A percentile compares a stretch with the other conserved stretches of the same genome.
Evolutionary conservation across 208 protist species (phyloP).

Genomic region (Angomonas deanei): DNA sequence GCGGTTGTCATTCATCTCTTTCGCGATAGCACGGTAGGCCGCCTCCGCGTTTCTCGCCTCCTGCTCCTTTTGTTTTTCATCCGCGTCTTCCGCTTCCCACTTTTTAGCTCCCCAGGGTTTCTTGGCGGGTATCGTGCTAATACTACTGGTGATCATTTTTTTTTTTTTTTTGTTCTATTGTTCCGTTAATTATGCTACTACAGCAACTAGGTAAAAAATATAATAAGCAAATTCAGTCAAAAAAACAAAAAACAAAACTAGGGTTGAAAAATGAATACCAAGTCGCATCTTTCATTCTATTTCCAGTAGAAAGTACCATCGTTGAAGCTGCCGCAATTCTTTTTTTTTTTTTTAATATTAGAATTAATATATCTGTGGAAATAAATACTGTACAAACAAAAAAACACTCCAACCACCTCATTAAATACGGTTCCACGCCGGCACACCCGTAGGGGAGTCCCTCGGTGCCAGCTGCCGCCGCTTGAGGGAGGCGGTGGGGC

Average conservation of each 20-base stretch:
- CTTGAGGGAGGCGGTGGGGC: conserved; percentile 73
- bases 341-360: conserved; percentile 5
- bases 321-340: too few relatives aligned
- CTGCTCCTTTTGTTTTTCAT: not conserved
- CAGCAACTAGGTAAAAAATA: not conserved
- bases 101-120: not conserved
- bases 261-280: too few relatives aligned
- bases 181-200: not conserved
- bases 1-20: conserved; percentile 14
- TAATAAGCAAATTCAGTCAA: conserved; percentile 19
- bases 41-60: conserved; percentile 7
- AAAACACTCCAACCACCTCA: conserved; percentile 1
- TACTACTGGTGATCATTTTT: not conserved
- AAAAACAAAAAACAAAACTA: conserved; percentile 2
- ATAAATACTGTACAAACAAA: not conserved
- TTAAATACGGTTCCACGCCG: conserved; percentile 82
- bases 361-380: too few relatives aligned
- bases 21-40: conserved; percentile 24
- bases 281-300: too few relatives aligned
- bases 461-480: conserved; percentile 76
- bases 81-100: not conserved
- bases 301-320: too few relatives aligned
- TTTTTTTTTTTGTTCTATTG: not conserved
- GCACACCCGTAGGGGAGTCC: conserved; percentile 85
- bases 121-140: not conserved